These are phyloP conservation scores for Ustilago curta DNA, from an alignment of 1,284 basidiomycete species.

Conservation along the genomic window DNA sequence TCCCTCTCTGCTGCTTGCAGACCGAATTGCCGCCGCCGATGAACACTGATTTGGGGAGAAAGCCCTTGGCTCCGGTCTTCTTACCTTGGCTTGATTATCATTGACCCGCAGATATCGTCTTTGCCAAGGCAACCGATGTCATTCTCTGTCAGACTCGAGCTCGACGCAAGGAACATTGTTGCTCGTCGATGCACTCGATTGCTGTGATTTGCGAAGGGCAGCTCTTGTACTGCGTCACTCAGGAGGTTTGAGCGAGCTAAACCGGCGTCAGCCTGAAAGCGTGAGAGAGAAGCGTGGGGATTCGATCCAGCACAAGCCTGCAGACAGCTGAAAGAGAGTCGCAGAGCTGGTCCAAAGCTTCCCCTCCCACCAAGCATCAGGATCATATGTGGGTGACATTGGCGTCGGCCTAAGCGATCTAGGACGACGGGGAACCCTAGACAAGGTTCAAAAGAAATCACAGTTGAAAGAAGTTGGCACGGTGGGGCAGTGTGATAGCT, in stretches of 20 bases:
- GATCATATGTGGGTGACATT: slow-evolving; percentile 11
- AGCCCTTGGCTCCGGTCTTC: too few species aligned
- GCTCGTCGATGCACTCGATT: not conserved
- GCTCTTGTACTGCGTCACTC: slow-evolving; percentile 4
- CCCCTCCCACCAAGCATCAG: slow-evolving; percentile 6
- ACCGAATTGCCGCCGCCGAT: slow-evolving; percentile 11
- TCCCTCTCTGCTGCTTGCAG: not conserved
- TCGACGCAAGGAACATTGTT: not conserved
- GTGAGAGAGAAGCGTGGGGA: not conserved
- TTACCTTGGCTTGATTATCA: not conserved
- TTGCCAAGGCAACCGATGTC: too few species aligned
- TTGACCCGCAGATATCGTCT: not conserved
- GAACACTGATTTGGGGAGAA: too few species aligned
- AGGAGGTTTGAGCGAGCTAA: not conserved
- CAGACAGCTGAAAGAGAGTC: slow-evolving; percentile 8
- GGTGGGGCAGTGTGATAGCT: not conserved
- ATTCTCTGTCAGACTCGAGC: not conserved
- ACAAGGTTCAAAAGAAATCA: slow-evolving; percentile 18
- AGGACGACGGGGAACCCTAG: slow-evolving; percentile 18
- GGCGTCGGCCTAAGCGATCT: slow-evolving; percentile 36
- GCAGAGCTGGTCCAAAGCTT: not conserved
- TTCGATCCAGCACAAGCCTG: slow-evolving; percentile 4
- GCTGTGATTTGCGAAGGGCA: slow-evolving; percentile 7
- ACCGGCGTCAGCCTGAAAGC: not conserved
- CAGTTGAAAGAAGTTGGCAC: not conserved